These are phyloP conservation scores for Trifolium pratense DNA, from an alignment of 306 rosid species.

Conservation along the genomic window DNA sequence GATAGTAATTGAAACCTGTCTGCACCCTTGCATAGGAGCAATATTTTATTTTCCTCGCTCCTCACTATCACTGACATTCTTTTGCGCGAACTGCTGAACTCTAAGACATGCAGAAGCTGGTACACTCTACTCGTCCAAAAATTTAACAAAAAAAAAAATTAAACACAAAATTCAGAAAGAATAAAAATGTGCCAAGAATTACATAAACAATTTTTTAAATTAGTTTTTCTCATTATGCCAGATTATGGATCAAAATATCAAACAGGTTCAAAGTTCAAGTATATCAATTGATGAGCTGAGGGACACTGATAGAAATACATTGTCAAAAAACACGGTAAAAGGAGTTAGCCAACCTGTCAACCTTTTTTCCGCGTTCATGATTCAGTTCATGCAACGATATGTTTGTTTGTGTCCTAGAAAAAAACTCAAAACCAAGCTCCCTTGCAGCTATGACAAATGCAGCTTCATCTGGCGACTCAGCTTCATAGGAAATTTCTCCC, in stretches of 20 bases:
- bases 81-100: constrained; percentile 90
- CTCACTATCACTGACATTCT: constrained; percentile 94
- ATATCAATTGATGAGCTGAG: too few species aligned
- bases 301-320: too few species aligned
- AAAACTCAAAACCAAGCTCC: constrained; percentile 88
- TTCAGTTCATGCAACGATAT: constrained; percentile 68
- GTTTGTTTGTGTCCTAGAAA: constrained; percentile 65
- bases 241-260: constrained; percentile 33
- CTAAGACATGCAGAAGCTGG: constrained; percentile 74
- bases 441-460: constrained; percentile 91
- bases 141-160: constrained; percentile 28
- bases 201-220: background rate
- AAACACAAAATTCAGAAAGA: constrained; percentile 21
- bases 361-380: constrained; percentile 60
- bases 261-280: constrained; percentile 20
- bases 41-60: constrained; percentile 59
- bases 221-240: background rate
- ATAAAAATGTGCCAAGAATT: constrained; percentile 15
- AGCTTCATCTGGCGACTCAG: constrained; percentile 95
- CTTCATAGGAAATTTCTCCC: constrained; percentile 72
- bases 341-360: constrained; percentile 80
- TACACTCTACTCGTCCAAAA: constrained; percentile 58
- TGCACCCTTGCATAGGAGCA: constrained; percentile 93
- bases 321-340: constrained; percentile 41
- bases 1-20: constrained; percentile 71